Evolutionary conservation across 2,329 filamentous ascomycete genomes (phyloP).

Genomic region (Aureobasidium leucospermi): DNA sequence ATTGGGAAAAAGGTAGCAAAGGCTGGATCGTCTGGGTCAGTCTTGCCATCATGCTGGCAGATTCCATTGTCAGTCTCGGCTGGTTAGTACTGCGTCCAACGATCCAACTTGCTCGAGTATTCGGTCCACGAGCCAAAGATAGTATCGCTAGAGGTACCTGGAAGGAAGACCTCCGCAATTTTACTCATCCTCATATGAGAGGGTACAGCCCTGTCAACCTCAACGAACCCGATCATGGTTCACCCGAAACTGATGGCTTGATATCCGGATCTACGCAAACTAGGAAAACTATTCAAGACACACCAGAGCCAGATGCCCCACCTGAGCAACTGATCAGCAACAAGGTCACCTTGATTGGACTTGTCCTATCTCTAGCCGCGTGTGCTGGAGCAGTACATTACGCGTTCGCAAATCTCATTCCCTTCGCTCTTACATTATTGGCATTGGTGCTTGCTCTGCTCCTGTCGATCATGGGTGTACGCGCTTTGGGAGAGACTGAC

Average conservation of each 20-base stretch:
- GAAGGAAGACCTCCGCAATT: conserved; percentile 26
- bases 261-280: neutral
- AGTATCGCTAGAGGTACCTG: conserved; percentile 21
- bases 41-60: conserved; percentile 91
- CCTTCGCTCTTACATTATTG: conserved; percentile 73
- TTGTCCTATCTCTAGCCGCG: conserved; percentile 67
- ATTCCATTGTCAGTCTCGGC: conserved; percentile 80
- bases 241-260: neutral
- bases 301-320: conserved; percentile 68
- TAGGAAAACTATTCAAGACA: conserved; percentile 25
- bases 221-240: conserved; percentile 19
- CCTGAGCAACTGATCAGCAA: conserved; percentile 71
- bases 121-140: conserved; percentile 28
- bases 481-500: conserved; percentile 71
- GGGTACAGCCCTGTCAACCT: conserved; percentile 34
- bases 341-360: conserved; percentile 63
- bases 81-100: conserved; percentile 65
- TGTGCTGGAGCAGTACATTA: conserved; percentile 76
- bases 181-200: conserved; percentile 28
- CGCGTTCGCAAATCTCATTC: conserved; percentile 76
- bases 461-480: conserved; percentile 57
- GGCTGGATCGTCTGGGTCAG: conserved; percentile 99
- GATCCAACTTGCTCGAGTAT: conserved; percentile 38
- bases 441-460: conserved; percentile 71
- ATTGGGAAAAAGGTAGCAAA: conserved; percentile 91